Evolutionary conservation across 2,329 filamentous ascomycete species (phyloP).

Genomic region (Clonostachys sp.): DNA sequence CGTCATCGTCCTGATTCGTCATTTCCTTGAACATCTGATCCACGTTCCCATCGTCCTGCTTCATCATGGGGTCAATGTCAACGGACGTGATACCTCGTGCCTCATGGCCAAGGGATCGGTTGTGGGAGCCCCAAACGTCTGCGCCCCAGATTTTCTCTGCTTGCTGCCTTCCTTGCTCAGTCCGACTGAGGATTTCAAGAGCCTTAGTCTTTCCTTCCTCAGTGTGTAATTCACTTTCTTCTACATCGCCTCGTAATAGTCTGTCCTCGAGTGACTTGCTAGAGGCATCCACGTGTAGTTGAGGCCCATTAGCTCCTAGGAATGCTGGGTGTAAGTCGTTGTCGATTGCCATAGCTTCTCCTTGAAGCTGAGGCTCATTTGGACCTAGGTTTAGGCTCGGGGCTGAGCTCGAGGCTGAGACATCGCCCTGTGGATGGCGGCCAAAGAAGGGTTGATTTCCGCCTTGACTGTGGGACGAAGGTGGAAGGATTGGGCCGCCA

Average conservation of each 20-base stretch:
- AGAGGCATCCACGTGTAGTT: slow-evolving; percentile 31
- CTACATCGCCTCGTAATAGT: slow-evolving; percentile 40
- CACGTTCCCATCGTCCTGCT: slow-evolving; percentile 39
- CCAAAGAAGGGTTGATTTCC: background rate
- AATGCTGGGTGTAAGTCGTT: slow-evolving; percentile 34
- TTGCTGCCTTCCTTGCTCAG: slow-evolving; percentile 41
- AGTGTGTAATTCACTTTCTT: slow-evolving; percentile 36
- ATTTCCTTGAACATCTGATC: slow-evolving; percentile 54
- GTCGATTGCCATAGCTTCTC: slow-evolving; percentile 31
- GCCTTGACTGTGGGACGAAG: background rate
- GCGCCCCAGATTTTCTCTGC: slow-evolving; percentile 47
- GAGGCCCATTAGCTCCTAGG: slow-evolving; percentile 34
- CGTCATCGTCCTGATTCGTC: slow-evolving; percentile 48
- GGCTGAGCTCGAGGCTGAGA: slow-evolving; percentile 6
- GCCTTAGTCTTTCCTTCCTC: slow-evolving; percentile 43
- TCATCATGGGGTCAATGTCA: slow-evolving; percentile 21
- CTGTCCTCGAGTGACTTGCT: slow-evolving; percentile 43
- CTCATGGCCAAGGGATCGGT: slow-evolving; percentile 18
- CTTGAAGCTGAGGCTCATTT: slow-evolving; percentile 4
- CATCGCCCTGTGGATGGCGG: background rate
- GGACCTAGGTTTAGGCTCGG: background rate
- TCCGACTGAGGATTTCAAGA: slow-evolving; percentile 46
- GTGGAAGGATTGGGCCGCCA: background rate
- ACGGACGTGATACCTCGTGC: slow-evolving; percentile 16
- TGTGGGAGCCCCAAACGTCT: slow-evolving; percentile 36